Evolutionary conservation across 2,329 filamentous ascomycete species (phyloP).

Genomic region (Colletotrichum plurivorum): DNA sequence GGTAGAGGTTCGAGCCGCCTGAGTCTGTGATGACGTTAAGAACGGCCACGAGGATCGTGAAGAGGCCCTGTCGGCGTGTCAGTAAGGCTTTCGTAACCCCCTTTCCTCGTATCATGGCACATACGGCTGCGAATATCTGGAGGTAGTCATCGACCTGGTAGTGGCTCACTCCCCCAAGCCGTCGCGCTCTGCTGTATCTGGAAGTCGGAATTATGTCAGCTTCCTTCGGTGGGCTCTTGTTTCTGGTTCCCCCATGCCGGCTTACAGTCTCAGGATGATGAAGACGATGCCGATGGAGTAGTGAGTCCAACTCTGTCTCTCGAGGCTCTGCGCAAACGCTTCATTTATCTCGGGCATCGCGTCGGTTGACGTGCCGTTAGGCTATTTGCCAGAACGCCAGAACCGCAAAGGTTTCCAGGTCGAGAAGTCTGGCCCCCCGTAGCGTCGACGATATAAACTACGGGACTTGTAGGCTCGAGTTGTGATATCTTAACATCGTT

Average conservation of each 20-base stretch:
- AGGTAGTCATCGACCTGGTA: conserved; percentile 32
- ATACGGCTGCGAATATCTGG: conserved; percentile 34
- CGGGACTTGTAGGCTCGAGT: too few species aligned
- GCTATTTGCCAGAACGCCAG: too few species aligned
- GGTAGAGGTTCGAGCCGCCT: conserved; percentile 52
- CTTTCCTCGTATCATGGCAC: not conserved
- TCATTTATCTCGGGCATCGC: conserved; percentile 10
- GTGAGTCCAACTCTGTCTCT: conserved; percentile 22
- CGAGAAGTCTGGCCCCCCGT: too few species aligned
- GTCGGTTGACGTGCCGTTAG: too few species aligned
- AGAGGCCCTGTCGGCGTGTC: conserved; percentile 1
- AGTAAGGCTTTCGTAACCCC: not conserved
- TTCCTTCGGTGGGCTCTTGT: too few species aligned
- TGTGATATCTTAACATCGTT: too few species aligned
- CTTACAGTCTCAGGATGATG: conserved; percentile 24
- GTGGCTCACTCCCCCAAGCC: conserved; percentile 8
- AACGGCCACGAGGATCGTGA: conserved; percentile 10
- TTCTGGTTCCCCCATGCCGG: too few species aligned
- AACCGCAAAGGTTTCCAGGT: too few species aligned
- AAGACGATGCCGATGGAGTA: conserved; percentile 26
- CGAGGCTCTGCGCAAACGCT: conserved; percentile 3
- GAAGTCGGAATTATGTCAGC: not conserved
- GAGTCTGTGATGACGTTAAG: conserved; percentile 27
- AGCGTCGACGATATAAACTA: too few species aligned
- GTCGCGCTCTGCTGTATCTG: conserved; percentile 30